These are phyloP conservation scores for Verticillium nubilum DNA, from an alignment of 2,329 filamentous ascomycete species.

Conservation along the genomic window DNA sequence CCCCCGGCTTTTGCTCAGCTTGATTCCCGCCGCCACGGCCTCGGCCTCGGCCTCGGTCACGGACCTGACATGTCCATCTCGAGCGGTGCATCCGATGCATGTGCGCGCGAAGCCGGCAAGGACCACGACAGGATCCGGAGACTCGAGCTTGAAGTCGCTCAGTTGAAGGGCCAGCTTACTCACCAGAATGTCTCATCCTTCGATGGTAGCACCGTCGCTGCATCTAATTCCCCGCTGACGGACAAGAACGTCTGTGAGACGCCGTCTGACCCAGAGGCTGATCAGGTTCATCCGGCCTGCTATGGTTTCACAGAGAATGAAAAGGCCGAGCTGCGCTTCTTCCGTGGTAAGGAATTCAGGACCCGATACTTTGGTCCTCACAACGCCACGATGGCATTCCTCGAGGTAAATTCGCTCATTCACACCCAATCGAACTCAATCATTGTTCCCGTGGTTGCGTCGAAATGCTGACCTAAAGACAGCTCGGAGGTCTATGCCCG, in stretches of 20 bases:
- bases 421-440: background rate
- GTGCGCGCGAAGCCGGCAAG: slow-evolving; percentile 32
- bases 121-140: slow-evolving; percentile 55
- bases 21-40: slow-evolving; percentile 25
- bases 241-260: slow-evolving; percentile 34
- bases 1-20: slow-evolving; percentile 36
- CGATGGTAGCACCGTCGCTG: slow-evolving; percentile 46
- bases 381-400: slow-evolving; percentile 56
- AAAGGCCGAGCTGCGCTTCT: slow-evolving; percentile 50
- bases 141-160: slow-evolving; percentile 53
- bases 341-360: slow-evolving; percentile 54
- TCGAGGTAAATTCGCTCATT: slow-evolving; percentile 31
- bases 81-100: slow-evolving; percentile 27
- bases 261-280: slow-evolving; percentile 23
- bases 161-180: slow-evolving; percentile 47
- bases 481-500: slow-evolving; percentile 48
- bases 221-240: slow-evolving; percentile 36
- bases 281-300: slow-evolving; percentile 4
- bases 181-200: slow-evolving; percentile 36
- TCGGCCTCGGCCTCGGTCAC: slow-evolving; percentile 16
- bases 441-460: no score
- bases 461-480: background rate
- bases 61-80: slow-evolving; percentile 21
- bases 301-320: slow-evolving; percentile 23
- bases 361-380: slow-evolving; percentile 56